These are phyloP conservation scores for Paspalum notatum DNA, from an alignment of 176 grass and related monocot species.

Conservation along the genomic window DNA sequence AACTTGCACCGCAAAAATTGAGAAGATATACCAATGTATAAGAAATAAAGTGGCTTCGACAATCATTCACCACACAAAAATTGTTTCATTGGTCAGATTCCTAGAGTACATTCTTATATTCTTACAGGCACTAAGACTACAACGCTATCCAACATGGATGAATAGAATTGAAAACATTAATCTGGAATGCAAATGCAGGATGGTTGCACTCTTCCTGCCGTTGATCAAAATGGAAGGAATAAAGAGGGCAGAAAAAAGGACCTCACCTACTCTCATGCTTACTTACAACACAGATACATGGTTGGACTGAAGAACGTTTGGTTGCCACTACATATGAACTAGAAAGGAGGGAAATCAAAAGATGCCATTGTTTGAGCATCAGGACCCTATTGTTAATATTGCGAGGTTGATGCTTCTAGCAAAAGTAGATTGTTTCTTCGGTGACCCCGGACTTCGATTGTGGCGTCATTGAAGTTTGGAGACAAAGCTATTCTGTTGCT, in stretches of 20 bases:
- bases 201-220: conserved; percentile 26
- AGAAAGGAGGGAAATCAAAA: conserved; percentile 28
- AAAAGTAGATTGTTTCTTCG: conserved; percentile 23
- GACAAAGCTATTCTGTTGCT: conserved; percentile 24
- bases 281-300: conserved; percentile 47
- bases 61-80: neutral
- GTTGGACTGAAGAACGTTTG: neutral
- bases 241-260: conserved; percentile 4
- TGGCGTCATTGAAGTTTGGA: conserved; percentile 17
- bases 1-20: too few relatives aligned
- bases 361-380: conserved; percentile 12
- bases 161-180: conserved; percentile 28
- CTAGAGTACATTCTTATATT: conserved; percentile 47
- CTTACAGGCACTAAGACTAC: conserved; percentile 45
- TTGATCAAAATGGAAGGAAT: conserved; percentile 23
- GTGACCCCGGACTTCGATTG: conserved; percentile 4
- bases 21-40: neutral
- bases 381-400: conserved; percentile 28
- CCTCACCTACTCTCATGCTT: conserved; percentile 39
- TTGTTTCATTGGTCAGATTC: conserved; percentile 36
- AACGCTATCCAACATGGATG: conserved; percentile 29
- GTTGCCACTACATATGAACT: conserved; percentile 20
- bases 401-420: neutral
- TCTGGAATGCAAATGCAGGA: conserved; percentile 11
- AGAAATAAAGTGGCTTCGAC: neutral